Evolutionary conservation across 2,329 filamentous ascomycete genomes (phyloP), one percentile per base, ranked within the genome.

Genomic region (Colletotrichum tofieldiae): DNA sequence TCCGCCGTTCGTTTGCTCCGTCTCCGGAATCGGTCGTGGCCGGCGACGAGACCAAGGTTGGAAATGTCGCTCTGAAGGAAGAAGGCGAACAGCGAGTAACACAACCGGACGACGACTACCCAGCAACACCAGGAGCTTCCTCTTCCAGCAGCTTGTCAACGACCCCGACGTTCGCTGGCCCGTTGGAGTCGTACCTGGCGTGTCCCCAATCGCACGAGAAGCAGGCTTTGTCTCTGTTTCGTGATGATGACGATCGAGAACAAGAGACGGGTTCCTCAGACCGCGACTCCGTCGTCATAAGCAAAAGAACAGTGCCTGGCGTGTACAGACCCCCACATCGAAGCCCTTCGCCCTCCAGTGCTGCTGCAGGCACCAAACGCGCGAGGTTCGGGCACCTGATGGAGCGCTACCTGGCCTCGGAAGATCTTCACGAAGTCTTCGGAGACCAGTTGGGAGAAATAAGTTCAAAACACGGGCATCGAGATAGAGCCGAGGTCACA

Each of bases 11-110:
- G 37, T 23, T 18, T 9, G 65, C 58, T 1, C 58, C 58, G 23
- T 72, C 69, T 11, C 69, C 65, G 8, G 58, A 64, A 29, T 69
- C 69, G 3, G 14, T 67, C 20, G 11, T 66, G 2, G 23, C 16
- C 3, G 32, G 35, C 20, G 20, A 39, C 7, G 61, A 35, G 26
- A 26, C 26, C 32, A 7, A 37, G 2, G 7, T 12, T 5, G 9
- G 7, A 26, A 18, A 26, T 29, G 20, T 9, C 26, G 2, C 9
- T 35, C 12, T 2, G 23, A 45, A 51, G 18, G 23, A 41, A 26
- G 18, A 62, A 12, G 14, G 29, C 3, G 20, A 16, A 20, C 9
- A 2, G 18, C 35, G 26, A 29, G 43, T 12, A 41, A 37, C 8
- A 43, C 16, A 47, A 14, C 35, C 39, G 62, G 39, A 49, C 1